phyloP scores from a whole-genome alignment of 495 filamentous ascomycete species.

The Chlorociboria aeruginascens region DNA sequence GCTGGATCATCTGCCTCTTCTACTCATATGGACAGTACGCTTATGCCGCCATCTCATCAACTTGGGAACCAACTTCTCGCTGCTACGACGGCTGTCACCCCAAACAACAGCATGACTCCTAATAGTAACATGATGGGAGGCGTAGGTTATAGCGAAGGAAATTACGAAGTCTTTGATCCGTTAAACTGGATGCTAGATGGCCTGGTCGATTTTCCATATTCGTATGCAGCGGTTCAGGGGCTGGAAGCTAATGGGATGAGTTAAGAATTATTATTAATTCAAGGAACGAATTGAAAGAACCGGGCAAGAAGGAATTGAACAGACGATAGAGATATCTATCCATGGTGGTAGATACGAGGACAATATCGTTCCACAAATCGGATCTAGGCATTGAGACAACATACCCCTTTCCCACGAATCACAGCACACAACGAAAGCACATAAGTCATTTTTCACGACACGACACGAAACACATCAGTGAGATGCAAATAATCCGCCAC shows the following conservation, averaged over 20 bases:
- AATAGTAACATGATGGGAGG: conserved; percentile 13
- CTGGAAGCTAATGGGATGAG: conserved; percentile 15
- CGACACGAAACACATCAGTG: no score
- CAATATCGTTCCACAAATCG: no score
- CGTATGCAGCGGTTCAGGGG: conserved; percentile 25
- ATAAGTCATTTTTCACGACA: no score
- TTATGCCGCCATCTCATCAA: conserved; percentile 30
- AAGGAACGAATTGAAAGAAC: no score
- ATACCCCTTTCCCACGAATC: no score
- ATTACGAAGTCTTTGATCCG: conserved; percentile 44
- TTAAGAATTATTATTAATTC: background rate
- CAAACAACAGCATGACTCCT: conserved; percentile 7
- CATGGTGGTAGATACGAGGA: no score
- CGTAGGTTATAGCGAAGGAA: conserved; percentile 19
- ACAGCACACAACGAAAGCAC: no score
- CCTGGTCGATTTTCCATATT: conserved; percentile 67
- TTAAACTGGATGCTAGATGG: conserved; percentile 86
- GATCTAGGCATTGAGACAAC: no score
- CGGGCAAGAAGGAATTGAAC: no score
- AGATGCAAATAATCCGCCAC: no score
- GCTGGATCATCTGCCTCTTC: conserved; percentile 62
- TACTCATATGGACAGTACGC: conserved; percentile 38
- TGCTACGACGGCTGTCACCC: conserved; percentile 12
- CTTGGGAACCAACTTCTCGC: conserved; percentile 15
- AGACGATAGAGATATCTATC: no score